A percentile compares a stretch with the other conserved stretches of the same genome.
phyloP scores from a whole-genome alignment of 2,329 filamentous ascomycete genomes.

The Arthrobotrys pseudoclavata region DNA sequence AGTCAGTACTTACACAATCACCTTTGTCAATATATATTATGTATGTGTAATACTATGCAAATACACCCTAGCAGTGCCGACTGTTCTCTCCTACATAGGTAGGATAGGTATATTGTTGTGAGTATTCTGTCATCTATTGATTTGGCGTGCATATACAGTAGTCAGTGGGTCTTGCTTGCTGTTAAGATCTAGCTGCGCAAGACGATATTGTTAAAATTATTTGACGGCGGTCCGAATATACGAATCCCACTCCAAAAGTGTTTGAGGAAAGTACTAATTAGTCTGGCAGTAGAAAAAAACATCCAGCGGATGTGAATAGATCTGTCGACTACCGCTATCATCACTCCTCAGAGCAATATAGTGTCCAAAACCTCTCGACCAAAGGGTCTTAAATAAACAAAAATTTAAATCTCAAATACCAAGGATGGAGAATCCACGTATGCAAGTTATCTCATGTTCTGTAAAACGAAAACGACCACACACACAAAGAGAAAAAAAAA shows the following conservation, averaged over 20 bases:
- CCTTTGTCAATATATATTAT: background rate
- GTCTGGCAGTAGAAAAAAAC: background rate
- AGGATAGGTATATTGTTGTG: background rate
- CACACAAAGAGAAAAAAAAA: background rate
- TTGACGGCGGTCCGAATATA: background rate
- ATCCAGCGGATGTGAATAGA: background rate
- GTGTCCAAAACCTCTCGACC: background rate
- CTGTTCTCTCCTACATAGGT: background rate
- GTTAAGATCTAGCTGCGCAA: background rate
- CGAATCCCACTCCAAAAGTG: background rate
- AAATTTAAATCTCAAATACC: background rate
- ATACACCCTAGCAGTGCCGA: slow-evolving; percentile 3
- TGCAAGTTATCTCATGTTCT: background rate
- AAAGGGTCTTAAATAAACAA: background rate
- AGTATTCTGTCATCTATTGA: background rate
- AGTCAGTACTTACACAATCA: slow-evolving; percentile 23
- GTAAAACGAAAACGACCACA: background rate
- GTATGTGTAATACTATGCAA: background rate
- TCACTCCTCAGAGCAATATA: background rate
- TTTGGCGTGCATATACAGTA: background rate
- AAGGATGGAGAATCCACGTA: slow-evolving; percentile 16
- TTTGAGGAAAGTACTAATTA: background rate
- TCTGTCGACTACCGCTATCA: background rate
- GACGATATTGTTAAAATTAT: background rate
- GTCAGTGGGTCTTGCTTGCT: background rate